These are phyloP conservation scores for Ocimum tenuiflorum DNA, from an alignment of 257 asterid species.

Conservation along the genomic window DNA sequence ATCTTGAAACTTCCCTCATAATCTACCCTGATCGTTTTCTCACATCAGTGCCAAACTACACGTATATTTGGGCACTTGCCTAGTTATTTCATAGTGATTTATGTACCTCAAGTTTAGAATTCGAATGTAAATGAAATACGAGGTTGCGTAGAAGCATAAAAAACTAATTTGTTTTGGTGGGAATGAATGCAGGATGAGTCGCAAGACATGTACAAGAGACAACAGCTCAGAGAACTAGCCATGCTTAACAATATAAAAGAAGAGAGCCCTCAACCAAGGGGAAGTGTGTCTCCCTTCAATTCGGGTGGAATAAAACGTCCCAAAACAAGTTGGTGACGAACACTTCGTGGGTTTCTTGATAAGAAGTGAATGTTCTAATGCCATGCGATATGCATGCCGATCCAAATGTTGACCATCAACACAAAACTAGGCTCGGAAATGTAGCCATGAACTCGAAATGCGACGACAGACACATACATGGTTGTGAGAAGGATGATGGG, in stretches of 20 bases:
- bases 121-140: not conserved
- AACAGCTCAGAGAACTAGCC: conserved; percentile 79
- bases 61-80: no score
- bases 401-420: not conserved
- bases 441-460: not conserved
- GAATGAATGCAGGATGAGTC: conserved; percentile 56
- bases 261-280: conserved; percentile 71
- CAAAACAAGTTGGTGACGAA: conserved; percentile 57
- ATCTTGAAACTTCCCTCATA: no score
- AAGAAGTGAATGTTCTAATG: conserved; percentile 9
- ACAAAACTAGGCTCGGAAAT: conserved; percentile 3
- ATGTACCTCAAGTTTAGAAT: not conserved
- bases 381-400: not conserved
- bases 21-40: no score
- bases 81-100: no score
- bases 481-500: not conserved
- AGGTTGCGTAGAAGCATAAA: not conserved
- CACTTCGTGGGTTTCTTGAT: not conserved
- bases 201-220: conserved; percentile 68
- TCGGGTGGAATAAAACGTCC: conserved; percentile 68
- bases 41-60: no score
- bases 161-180: not conserved
- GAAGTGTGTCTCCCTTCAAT: conserved; percentile 61
- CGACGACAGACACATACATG: not conserved
- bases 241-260: conserved; percentile 68